Percentiles rank a stretch among this genome's conserved stretches.
Conservation (phyloP, 805 yeast genomes). For the Candida nitratophila region DNA sequence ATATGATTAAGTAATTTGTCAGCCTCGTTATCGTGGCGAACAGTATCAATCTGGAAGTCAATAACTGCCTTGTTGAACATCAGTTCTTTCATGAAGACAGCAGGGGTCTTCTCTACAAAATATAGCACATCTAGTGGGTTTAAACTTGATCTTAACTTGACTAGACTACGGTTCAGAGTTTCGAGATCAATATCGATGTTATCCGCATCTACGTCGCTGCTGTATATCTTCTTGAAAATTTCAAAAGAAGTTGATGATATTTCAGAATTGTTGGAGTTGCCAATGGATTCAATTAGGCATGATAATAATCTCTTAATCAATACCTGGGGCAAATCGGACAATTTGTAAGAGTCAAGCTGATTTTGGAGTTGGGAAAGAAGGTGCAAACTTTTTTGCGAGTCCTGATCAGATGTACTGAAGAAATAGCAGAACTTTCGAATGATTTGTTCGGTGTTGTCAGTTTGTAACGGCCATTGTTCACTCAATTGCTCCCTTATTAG, state of each 20-base stretch:
- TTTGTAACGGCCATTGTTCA: not conserved
- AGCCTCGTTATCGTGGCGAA: not conserved
- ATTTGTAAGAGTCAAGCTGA: too few species aligned
- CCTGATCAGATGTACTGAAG: constrained; percentile 7
- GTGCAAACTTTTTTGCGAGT: not conserved
- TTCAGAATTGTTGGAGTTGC: too few species aligned
- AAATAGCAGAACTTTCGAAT: constrained; percentile 24
- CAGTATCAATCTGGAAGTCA: not conserved
- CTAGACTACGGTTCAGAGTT: not conserved
- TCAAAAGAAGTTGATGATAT: too few species aligned
- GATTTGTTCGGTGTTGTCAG: not conserved
- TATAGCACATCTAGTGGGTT: not conserved
- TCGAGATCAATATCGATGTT: not conserved
- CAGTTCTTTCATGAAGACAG: not conserved
- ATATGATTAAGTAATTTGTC: not conserved
- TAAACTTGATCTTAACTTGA: not conserved
- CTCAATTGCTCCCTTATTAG: not conserved
- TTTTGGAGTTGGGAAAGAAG: too few species aligned
- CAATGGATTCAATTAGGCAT: too few species aligned
- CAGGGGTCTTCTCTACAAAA: not conserved
- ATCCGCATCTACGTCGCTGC: too few species aligned
- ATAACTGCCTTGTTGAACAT: not conserved
- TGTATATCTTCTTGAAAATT: too few species aligned
- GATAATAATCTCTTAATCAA: too few species aligned
- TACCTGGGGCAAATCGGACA: too few species aligned